Percentiles rank a stretch among this genome's conserved stretches.
Conservation (phyloP, 2,329 filamentous ascomycete species). For the Penicillium hesseltinei region DNA sequence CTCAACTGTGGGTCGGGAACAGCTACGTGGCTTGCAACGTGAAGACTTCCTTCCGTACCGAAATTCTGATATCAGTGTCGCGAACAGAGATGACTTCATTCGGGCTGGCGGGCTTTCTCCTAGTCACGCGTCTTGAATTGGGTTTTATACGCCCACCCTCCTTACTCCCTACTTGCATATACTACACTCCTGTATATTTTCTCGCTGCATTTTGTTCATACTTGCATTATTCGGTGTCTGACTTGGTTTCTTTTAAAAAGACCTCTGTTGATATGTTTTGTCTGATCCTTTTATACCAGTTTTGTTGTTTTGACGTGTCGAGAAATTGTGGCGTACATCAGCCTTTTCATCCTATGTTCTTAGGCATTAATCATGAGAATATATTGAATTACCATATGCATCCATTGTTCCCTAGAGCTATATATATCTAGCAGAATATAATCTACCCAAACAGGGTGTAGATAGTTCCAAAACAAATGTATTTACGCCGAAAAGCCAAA, state of each 20-base stretch:
- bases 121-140: background rate
- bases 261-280: background rate
- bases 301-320: background rate
- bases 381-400: background rate
- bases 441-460: background rate
- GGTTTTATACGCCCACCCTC: background rate
- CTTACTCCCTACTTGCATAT: slow-evolving; percentile 2
- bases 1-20: slow-evolving; percentile 31
- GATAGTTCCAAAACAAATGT: background rate
- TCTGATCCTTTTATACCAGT: background rate
- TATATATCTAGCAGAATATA: background rate
- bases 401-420: background rate
- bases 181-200: slow-evolving; percentile 3
- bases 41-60: slow-evolving; percentile 38
- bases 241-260: background rate
- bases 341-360: background rate
- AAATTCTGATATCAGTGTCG: slow-evolving; percentile 39
- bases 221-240: slow-evolving; percentile 8
- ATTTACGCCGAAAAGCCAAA: slow-evolving; percentile 4
- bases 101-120: slow-evolving; percentile 24
- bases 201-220: background rate
- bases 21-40: slow-evolving; percentile 33
- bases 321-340: slow-evolving; percentile 1
- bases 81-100: slow-evolving; percentile 37
- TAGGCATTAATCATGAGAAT: background rate